Percentiles rank a stretch among this genome's conserved stretches.
phyloP scores from a whole-genome alignment of 345 rosid species.

The Noccaea bulbosa region DNA sequence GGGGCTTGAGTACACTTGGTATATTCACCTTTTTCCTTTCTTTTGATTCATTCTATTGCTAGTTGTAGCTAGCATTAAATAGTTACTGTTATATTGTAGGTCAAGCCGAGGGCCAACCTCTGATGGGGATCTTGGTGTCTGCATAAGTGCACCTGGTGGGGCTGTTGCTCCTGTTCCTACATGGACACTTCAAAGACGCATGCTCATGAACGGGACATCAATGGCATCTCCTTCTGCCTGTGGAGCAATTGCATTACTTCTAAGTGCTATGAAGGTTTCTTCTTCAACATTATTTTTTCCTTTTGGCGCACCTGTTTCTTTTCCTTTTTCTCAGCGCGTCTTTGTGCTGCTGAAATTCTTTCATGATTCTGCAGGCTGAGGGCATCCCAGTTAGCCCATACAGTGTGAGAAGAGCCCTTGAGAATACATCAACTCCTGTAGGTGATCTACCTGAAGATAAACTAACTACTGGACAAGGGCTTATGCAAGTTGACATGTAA shows the following conservation, averaged over 20 bases:
- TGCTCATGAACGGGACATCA: slow-evolving; percentile 99
- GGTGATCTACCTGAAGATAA: slow-evolving; percentile 82
- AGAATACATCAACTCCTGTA: slow-evolving; percentile 77
- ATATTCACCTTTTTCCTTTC: slow-evolving; percentile 33
- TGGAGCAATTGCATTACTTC: slow-evolving; percentile 89
- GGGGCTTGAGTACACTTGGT: slow-evolving; percentile 98
- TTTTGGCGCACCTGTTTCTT: slow-evolving; percentile 16
- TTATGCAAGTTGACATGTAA: slow-evolving; percentile 96
- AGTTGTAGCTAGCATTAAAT: slow-evolving; percentile 30
- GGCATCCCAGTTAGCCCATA: slow-evolving; percentile 85
- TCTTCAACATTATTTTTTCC: slow-evolving; percentile 29
- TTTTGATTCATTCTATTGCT: slow-evolving; percentile 31
- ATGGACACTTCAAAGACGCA: slow-evolving; percentile 97
- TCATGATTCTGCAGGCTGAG: slow-evolving; percentile 63
- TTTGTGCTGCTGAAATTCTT: slow-evolving; percentile 34
- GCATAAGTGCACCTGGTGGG: slow-evolving; percentile 98
- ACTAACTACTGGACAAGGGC: slow-evolving; percentile 92
- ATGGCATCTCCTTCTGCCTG: slow-evolving; percentile 99
- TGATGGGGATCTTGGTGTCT: slow-evolving; percentile 98
- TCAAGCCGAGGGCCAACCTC: slow-evolving; percentile 97
- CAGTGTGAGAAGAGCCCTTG: slow-evolving; percentile 84
- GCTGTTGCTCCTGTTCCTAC: slow-evolving; percentile 99
- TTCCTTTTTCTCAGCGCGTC: slow-evolving; percentile 23
- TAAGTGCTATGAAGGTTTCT: slow-evolving; percentile 95
- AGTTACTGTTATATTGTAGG: slow-evolving; percentile 57